Evolutionary conservation across 495 filamentous ascomycete species (phyloP).

Genomic region (Pyrenula aspistea): DNA sequence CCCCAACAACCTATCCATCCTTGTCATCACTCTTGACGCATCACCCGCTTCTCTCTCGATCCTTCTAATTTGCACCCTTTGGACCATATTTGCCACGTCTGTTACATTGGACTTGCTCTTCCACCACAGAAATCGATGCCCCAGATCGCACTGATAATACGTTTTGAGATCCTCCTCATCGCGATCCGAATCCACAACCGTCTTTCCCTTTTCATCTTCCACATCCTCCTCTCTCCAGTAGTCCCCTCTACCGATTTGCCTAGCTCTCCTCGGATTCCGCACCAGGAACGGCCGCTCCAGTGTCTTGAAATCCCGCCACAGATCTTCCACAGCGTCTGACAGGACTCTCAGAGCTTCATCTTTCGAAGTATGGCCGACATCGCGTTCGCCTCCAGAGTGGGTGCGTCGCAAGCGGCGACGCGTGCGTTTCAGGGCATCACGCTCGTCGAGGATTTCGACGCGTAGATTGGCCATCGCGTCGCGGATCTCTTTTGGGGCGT

Average conservation of each 20-base stretch:
- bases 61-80: slow-evolving; percentile 10
- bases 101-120: slow-evolving; percentile 4
- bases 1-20: slow-evolving; percentile 10
- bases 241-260: slow-evolving; percentile 2
- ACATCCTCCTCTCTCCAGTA: not conserved
- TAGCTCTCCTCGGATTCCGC: slow-evolving; percentile 4
- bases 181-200: slow-evolving; percentile 9
- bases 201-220: not conserved
- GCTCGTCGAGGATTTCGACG: slow-evolving; percentile 11
- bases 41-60: slow-evolving; percentile 9
- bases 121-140: slow-evolving; percentile 9
- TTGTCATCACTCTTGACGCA: slow-evolving; percentile 4
- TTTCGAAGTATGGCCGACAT: slow-evolving; percentile 1
- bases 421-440: slow-evolving; percentile 10
- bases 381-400: not conserved
- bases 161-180: slow-evolving; percentile 11
- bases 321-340: slow-evolving; percentile 12
- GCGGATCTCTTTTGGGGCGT: slow-evolving; percentile 7
- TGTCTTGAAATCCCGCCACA: slow-evolving; percentile 10
- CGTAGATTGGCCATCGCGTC: slow-evolving; percentile 8
- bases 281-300: slow-evolving; percentile 9
- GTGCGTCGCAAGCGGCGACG: not conserved
- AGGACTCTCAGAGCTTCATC: slow-evolving; percentile 9
- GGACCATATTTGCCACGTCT: slow-evolving; percentile 8
- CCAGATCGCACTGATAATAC: slow-evolving; percentile 9